These are phyloP conservation scores for Cruciata laevipes DNA, from an alignment of 257 asterid species.

Conservation along the genomic window DNA sequence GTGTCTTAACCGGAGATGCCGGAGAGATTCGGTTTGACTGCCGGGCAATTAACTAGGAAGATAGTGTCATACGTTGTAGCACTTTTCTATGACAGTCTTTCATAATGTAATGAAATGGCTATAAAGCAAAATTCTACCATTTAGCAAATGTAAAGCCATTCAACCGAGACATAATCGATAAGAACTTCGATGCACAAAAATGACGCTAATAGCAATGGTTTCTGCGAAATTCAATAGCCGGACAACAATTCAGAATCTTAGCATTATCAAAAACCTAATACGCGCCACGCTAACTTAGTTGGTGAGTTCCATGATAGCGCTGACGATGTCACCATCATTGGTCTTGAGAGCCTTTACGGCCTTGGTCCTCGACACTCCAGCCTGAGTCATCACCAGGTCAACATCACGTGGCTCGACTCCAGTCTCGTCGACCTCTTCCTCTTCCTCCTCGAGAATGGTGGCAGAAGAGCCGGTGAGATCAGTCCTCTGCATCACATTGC, in stretches of 20 bases:
- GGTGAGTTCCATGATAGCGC: slow-evolving; percentile 91
- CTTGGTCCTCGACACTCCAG: slow-evolving; percentile 65
- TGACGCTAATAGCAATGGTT: neutral
- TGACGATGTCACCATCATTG: slow-evolving; percentile 73
- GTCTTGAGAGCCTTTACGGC: slow-evolving; percentile 85
- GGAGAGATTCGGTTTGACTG: slow-evolving; percentile 66
- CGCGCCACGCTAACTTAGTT: slow-evolving; percentile 19
- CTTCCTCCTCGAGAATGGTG: slow-evolving; percentile 54
- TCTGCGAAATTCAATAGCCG: slow-evolving; percentile 10
- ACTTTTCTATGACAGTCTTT: neutral
- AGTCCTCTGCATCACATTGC: slow-evolving; percentile 51
- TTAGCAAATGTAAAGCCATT: no score
- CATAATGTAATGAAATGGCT: no score
- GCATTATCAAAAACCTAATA: neutral
- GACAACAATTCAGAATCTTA: slow-evolving; percentile 20
- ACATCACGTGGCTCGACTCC: slow-evolving; percentile 70
- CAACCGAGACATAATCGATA: neutral
- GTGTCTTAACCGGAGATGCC: slow-evolving; percentile 31
- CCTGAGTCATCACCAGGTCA: slow-evolving; percentile 89
- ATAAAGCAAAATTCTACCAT: no score
- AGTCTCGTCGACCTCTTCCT: slow-evolving; percentile 67
- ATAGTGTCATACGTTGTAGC: neutral
- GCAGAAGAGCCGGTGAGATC: slow-evolving; percentile 38
- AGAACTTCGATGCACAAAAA: neutral
- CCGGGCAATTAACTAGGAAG: slow-evolving; percentile 42